Conservation (phyloP, 2,329 filamentous ascomycete species). For the Pseudogymnoascus sp. region DNA sequence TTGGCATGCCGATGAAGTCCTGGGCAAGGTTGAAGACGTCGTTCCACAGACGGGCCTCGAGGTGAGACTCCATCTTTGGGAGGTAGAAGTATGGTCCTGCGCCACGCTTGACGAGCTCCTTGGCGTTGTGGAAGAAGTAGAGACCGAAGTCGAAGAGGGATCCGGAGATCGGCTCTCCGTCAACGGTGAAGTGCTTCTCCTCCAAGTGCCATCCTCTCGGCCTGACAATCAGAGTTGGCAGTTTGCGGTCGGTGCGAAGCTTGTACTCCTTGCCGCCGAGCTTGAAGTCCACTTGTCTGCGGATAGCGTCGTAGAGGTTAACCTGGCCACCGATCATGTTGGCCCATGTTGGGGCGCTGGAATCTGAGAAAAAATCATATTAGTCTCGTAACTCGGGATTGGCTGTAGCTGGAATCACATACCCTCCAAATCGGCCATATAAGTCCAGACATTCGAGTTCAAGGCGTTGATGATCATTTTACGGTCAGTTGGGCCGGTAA, state of each 20-base stretch:
- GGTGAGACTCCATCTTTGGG: slow-evolving; percentile 95
- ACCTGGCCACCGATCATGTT: slow-evolving; percentile 99
- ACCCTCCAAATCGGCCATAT: slow-evolving; percentile 99
- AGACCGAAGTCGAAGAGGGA: slow-evolving; percentile 94
- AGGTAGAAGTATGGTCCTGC: slow-evolving; percentile 95
- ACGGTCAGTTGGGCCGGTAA: slow-evolving; percentile 91
- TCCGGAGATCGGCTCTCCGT: slow-evolving; percentile 89
- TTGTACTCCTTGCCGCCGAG: slow-evolving; percentile 95
- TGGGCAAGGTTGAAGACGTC: slow-evolving; percentile 94
- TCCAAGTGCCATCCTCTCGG: slow-evolving; percentile 96
- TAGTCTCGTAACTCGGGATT: neutral
- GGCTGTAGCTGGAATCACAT: slow-evolving; percentile 25
- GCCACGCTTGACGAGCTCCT: slow-evolving; percentile 76
- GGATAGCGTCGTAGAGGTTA: slow-evolving; percentile 94
- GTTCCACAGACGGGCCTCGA: slow-evolving; percentile 96
- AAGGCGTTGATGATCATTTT: slow-evolving; percentile 99
- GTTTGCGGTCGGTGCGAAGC: slow-evolving; percentile 78
- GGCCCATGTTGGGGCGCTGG: slow-evolving; percentile 92
- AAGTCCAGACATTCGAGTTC: slow-evolving; percentile 95
- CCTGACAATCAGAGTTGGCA: slow-evolving; percentile 88
- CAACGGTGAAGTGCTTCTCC: slow-evolving; percentile 95
- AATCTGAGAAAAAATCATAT: slow-evolving; percentile 51
- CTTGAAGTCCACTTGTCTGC: slow-evolving; percentile 92
- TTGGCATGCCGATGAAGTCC: slow-evolving; percentile 81
- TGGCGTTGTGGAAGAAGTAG: slow-evolving; percentile 98